Evolutionary conservation across 306 rosid species (phyloP).

Genomic region (Ceratonia siliqua): DNA sequence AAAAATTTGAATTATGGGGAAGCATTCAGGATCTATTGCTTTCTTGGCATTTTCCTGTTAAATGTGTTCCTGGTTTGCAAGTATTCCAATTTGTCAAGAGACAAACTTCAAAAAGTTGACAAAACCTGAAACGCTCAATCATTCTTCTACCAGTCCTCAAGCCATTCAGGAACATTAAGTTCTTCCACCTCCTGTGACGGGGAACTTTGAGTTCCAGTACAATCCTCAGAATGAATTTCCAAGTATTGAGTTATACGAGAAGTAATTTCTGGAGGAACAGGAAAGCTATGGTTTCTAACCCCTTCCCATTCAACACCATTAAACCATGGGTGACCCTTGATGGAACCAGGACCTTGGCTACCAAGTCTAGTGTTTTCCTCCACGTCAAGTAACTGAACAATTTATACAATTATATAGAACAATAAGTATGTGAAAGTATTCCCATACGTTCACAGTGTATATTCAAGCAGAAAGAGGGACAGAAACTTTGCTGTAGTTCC

Average conservation of each 20-base stretch:
- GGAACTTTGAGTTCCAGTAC: slow-evolving; percentile 48
- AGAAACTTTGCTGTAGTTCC: background rate
- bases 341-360: slow-evolving; percentile 64
- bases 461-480: background rate
- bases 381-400: slow-evolving; percentile 80
- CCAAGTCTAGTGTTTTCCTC: slow-evolving; percentile 88
- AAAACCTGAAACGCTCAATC: slow-evolving; percentile 25
- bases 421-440: slow-evolving; percentile 31
- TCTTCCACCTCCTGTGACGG: slow-evolving; percentile 55
- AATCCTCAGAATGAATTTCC: slow-evolving; percentile 63
- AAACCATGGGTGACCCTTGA: slow-evolving; percentile 88
- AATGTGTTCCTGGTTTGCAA: slow-evolving; percentile 34
- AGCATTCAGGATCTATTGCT: slow-evolving; percentile 26
- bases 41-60: slow-evolving; percentile 25
- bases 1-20: slow-evolving; percentile 42
- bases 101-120: slow-evolving; percentile 34
- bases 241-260: slow-evolving; percentile 68
- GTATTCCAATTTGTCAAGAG: slow-evolving; percentile 24
- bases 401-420: slow-evolving; percentile 30
- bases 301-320: slow-evolving; percentile 80
- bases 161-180: slow-evolving; percentile 75
- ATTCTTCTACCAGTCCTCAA: slow-evolving; percentile 80
- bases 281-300: slow-evolving; percentile 46
- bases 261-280: slow-evolving; percentile 71
- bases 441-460: background rate